Conservation (phyloP, 768 basidiomycete genomes). For the Paxillus rubicundulus region DNA sequence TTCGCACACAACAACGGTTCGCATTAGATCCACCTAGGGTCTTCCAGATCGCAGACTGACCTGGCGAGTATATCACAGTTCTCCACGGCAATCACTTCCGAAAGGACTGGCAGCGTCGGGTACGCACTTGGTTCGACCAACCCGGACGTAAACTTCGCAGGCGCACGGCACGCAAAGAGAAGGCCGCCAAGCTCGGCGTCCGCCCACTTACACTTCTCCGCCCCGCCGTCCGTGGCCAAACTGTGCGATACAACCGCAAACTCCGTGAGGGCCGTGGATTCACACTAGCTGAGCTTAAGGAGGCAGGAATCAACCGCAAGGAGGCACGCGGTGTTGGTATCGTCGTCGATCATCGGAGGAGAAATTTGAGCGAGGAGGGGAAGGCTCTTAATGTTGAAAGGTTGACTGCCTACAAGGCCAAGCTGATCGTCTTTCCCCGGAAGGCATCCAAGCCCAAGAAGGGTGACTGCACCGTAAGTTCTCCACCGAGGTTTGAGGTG, state of each 20-base stretch:
- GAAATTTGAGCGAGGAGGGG: constrained; percentile 95
- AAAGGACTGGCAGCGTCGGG: constrained; percentile 98
- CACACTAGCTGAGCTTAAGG: constrained; percentile 91
- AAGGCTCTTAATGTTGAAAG: constrained; percentile 94
- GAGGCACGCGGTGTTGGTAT: constrained; percentile 92
- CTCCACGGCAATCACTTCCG: constrained; percentile 94
- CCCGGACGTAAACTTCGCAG: constrained; percentile 96
- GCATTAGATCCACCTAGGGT: constrained; percentile 16
- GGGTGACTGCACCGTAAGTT: constrained; percentile 85
- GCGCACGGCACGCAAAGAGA: constrained; percentile 86
- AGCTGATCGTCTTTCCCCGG: constrained; percentile 95
- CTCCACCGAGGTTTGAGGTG: neutral
- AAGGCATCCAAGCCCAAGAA: constrained; percentile 94
- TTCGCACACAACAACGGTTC: constrained; percentile 37
- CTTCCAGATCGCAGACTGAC: constrained; percentile 21
- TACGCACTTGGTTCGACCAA: constrained; percentile 99
- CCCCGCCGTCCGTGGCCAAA: constrained; percentile 94
- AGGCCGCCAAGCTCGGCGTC: constrained; percentile 88
- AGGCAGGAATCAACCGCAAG: constrained; percentile 91
- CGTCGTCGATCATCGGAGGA: constrained; percentile 94
- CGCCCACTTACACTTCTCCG: constrained; percentile 90
- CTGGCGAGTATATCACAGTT: constrained; percentile 42
- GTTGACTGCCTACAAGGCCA: constrained; percentile 88
- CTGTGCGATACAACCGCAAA: constrained; percentile 97
- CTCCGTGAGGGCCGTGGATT: constrained; percentile 96